Conservation (phyloP, 768 basidiomycete species). For the Ephemerocybe angulata region DNA sequence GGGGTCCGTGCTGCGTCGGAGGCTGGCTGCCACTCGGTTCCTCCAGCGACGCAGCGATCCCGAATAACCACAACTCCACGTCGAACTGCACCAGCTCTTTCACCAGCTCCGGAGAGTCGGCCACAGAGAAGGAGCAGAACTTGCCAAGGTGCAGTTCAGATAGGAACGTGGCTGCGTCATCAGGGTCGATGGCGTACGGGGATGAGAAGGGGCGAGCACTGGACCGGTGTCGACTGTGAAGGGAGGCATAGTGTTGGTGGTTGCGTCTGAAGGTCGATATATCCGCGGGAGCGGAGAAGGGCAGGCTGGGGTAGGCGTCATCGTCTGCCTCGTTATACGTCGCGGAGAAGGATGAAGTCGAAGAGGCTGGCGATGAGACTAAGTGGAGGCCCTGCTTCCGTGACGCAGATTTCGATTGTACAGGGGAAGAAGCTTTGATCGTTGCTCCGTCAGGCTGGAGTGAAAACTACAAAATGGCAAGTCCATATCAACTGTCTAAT, state of each 20-base stretch:
- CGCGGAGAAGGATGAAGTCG: constrained; percentile 1
- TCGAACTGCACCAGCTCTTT: constrained; percentile 1
- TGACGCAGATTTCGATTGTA: neutral
- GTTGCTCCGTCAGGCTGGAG: neutral
- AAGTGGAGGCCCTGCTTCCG: too few species aligned
- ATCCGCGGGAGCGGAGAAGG: neutral
- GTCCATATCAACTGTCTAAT: neutral
- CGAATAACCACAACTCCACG: constrained; percentile 3
- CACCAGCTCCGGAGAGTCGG: neutral
- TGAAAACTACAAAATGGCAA: neutral
- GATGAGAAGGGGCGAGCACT: neutral
- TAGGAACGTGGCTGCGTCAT: neutral
- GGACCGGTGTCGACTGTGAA: neutral
- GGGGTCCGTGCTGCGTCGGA: neutral
- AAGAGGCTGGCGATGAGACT: neutral
- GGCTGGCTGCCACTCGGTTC: neutral
- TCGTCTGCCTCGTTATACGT: neutral
- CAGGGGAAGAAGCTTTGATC: neutral
- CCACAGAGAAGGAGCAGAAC: constrained; percentile 2
- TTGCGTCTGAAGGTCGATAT: neutral
- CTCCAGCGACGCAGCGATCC: constrained; percentile 3
- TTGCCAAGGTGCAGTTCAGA: constrained; percentile 1
- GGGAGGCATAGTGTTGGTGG: neutral
- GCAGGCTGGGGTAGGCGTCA: neutral
- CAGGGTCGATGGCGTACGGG: neutral